These are phyloP conservation scores for Halophytophthora batemanensis DNA, from an alignment of 352 stramenopile genomes.

Conservation along the genomic window DNA sequence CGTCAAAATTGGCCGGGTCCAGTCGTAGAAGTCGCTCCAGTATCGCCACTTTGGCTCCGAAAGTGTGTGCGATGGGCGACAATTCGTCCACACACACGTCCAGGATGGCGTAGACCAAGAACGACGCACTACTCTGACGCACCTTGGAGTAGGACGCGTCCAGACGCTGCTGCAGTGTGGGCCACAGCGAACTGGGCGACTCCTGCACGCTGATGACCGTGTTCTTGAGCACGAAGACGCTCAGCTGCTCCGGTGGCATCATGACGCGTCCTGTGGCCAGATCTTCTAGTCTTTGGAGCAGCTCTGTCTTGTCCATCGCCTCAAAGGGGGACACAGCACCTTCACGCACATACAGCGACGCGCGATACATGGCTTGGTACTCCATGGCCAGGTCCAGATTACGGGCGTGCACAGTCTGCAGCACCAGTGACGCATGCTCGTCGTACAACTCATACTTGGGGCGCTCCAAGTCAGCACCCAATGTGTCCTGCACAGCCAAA, in stretches of 20 bases:
- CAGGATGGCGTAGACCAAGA: slow-evolving; percentile 78
- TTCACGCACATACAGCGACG: slow-evolving; percentile 58
- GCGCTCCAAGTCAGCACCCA: slow-evolving; percentile 74
- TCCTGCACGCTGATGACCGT: slow-evolving; percentile 77
- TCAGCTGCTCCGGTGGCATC: slow-evolving; percentile 74
- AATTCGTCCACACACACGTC: slow-evolving; percentile 82
- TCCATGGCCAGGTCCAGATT: slow-evolving; percentile 49
- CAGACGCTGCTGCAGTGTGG: slow-evolving; percentile 54
- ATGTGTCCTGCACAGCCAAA: slow-evolving; percentile 77
- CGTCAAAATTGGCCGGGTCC: slow-evolving; percentile 60
- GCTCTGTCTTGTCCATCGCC: slow-evolving; percentile 57
- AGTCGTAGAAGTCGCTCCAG: slow-evolving; percentile 56
- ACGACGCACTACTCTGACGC: slow-evolving; percentile 65
- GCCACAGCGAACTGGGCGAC: slow-evolving; percentile 45
- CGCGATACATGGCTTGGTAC: slow-evolving; percentile 75
- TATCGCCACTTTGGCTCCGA: slow-evolving; percentile 72
- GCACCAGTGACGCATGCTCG: slow-evolving; percentile 74
- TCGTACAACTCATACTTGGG: slow-evolving; percentile 88
- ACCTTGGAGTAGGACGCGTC: slow-evolving; percentile 83
- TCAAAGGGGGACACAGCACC: slow-evolving; percentile 54
- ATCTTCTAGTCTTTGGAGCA: slow-evolving; percentile 55
- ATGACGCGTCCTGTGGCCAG: slow-evolving; percentile 60
- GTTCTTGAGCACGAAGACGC: slow-evolving; percentile 68
- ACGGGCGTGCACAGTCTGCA: slow-evolving; percentile 60
- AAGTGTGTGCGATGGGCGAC: slow-evolving; percentile 68